These are phyloP conservation scores for Hortiboletus campestris DNA, from an alignment of 768 basidiomycete species.

Conservation along the genomic window DNA sequence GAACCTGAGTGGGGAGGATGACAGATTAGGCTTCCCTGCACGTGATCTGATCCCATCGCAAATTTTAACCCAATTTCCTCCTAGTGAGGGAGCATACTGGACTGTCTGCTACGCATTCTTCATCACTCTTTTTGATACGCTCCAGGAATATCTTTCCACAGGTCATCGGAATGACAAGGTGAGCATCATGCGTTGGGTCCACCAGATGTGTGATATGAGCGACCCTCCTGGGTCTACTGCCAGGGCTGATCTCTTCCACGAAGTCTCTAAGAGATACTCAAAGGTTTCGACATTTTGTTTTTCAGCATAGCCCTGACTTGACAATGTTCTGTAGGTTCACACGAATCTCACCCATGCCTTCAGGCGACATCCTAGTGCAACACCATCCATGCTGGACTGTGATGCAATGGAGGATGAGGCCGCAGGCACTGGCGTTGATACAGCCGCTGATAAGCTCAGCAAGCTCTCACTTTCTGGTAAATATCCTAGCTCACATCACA, in stretches of 20 bases:
- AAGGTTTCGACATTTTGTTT: neutral
- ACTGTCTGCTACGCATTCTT: constrained; percentile 10
- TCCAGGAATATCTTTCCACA: neutral
- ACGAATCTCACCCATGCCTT: neutral
- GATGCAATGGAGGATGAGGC: too few relatives aligned
- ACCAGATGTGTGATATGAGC: constrained; percentile 5
- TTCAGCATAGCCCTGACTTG: neutral
- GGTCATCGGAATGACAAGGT: neutral
- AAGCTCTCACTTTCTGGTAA: neutral
- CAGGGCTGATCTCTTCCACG: neutral
- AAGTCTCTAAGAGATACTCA: neutral
- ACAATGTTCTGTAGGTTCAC: neutral
- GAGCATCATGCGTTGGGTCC: neutral
- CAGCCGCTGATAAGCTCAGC: neutral
- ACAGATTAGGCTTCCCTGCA: constrained; percentile 8
- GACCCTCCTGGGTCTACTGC: neutral
- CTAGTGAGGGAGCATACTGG: neutral
- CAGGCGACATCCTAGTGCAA: neutral
- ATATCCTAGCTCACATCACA: neutral
- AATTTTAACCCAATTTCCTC: constrained; percentile 7
- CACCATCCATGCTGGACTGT: neutral
- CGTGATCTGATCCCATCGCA: constrained; percentile 13
- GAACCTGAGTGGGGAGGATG: constrained; percentile 4
- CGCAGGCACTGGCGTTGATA: neutral
- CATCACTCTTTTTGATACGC: constrained; percentile 8